These are phyloP conservation scores for Rhizopogon rudus DNA, from an alignment of 768 basidiomycete genomes.

Conservation along the genomic window DNA sequence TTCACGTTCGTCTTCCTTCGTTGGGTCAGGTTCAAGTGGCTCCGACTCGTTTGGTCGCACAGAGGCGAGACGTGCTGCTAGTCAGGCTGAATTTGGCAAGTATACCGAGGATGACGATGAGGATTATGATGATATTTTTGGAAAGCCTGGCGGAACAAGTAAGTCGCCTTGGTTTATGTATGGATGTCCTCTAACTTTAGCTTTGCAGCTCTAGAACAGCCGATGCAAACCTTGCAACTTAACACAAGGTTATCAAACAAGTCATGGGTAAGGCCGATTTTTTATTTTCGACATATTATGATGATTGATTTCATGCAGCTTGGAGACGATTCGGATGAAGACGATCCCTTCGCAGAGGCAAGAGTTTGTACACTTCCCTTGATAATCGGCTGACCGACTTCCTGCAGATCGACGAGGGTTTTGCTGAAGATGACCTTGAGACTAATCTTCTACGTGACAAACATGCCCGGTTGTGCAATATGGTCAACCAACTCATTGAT, in stretches of 20 bases:
- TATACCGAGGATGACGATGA: constrained; percentile 88
- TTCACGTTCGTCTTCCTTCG: constrained; percentile 55
- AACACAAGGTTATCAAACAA: constrained; percentile 84
- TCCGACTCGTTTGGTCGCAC: constrained; percentile 60
- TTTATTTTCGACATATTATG: not conserved
- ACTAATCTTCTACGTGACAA: constrained; percentile 92
- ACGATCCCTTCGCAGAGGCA: constrained; percentile 96
- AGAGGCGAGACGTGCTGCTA: constrained; percentile 51
- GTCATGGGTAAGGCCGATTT: constrained; percentile 64
- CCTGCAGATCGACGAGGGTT: constrained; percentile 83
- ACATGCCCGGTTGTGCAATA: constrained; percentile 77
- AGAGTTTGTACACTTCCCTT: not conserved
- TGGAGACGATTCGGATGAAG: constrained; percentile 83
- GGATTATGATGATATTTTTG: constrained; percentile 95
- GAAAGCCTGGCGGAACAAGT: constrained; percentile 66
- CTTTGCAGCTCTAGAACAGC: constrained; percentile 47
- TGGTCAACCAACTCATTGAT: constrained; percentile 83
- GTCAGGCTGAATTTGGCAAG: constrained; percentile 69
- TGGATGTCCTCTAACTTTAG: constrained; percentile 2
- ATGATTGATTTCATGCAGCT: constrained; percentile 34
- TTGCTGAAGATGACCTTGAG: constrained; percentile 87
- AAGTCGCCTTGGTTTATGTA: constrained; percentile 24
- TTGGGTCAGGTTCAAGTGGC: constrained; percentile 33
- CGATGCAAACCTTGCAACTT: constrained; percentile 74
- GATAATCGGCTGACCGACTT: constrained; percentile 3